Evolutionary conservation across 2,329 filamentous ascomycete genomes (phyloP).

Genomic region (Malbranchea cinnamomea): DNA sequence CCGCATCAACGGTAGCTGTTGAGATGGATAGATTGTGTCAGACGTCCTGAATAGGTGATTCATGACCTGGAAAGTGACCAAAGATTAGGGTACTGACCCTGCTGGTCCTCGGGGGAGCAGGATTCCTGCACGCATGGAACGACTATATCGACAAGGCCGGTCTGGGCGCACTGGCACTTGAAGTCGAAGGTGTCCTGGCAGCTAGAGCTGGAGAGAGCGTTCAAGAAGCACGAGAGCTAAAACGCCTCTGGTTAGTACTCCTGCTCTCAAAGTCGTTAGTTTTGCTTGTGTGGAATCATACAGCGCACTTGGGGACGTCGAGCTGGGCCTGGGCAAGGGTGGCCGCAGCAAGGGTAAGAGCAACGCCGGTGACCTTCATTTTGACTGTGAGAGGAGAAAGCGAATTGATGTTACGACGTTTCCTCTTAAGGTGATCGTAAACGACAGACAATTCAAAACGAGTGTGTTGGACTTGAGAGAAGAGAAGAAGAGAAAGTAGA

Average conservation of each 20-base stretch:
- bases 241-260: conserved; percentile 2
- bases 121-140: conserved; percentile 33
- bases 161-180: conserved; percentile 34
- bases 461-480: too few species aligned
- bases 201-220: conserved; percentile 27
- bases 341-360: conserved; percentile 28
- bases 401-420: too few species aligned
- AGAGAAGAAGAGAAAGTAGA: too few species aligned
- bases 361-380: conserved; percentile 20
- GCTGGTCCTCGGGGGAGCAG: conserved; percentile 17
- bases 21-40: neutral
- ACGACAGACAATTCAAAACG: too few species aligned
- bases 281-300: conserved; percentile 15
- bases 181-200: conserved; percentile 34
- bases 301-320: conserved; percentile 32
- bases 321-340: conserved; percentile 33
- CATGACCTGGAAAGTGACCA: too few species aligned
- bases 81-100: too few species aligned
- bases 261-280: neutral
- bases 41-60: neutral
- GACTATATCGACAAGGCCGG: conserved; percentile 26
- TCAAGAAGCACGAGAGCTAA: conserved; percentile 34
- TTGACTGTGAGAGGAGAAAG: too few species aligned
- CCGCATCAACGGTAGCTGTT: conserved; percentile 10
- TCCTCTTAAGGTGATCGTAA: too few species aligned